Conservation (phyloP, 2,329 filamentous ascomycete species). For the Penicillium olsonii region DNA sequence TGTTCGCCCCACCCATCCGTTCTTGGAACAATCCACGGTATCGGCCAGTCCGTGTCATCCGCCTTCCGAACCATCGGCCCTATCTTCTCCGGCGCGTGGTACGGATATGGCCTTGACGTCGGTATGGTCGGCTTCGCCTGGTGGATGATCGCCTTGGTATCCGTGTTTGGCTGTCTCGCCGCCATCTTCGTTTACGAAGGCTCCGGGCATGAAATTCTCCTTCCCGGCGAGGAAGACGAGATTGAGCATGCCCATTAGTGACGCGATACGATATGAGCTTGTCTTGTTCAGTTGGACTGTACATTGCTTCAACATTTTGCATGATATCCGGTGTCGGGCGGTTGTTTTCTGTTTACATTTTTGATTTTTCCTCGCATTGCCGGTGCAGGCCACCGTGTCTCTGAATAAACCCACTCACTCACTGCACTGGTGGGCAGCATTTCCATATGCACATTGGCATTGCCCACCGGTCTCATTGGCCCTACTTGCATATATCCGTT, state of each 20-base stretch:
- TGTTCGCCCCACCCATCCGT: slow-evolving; percentile 61
- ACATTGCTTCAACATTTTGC: slow-evolving; percentile 27
- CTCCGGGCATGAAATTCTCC: slow-evolving; percentile 59
- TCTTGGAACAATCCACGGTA: slow-evolving; percentile 60
- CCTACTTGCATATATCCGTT: slow-evolving; percentile 5
- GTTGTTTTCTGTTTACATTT: slow-evolving; percentile 10
- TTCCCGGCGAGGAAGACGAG: slow-evolving; percentile 42
- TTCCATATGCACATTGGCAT: slow-evolving; percentile 5
- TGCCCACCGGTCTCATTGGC: neutral
- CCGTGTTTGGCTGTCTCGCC: slow-evolving; percentile 59
- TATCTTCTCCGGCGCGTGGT: slow-evolving; percentile 57
- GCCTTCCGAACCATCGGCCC: slow-evolving; percentile 60
- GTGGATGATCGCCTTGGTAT: slow-evolving; percentile 58
- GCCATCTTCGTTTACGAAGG: slow-evolving; percentile 66
- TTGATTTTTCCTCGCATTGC: slow-evolving; percentile 2
- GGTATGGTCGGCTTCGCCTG: slow-evolving; percentile 59
- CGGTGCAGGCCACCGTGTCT: slow-evolving; percentile 1
- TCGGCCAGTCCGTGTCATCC: slow-evolving; percentile 58
- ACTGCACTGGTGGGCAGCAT: neutral
- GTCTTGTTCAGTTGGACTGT: slow-evolving; percentile 8
- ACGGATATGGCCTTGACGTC: slow-evolving; percentile 55
- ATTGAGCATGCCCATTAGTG: slow-evolving; percentile 20
- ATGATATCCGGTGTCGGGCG: slow-evolving; percentile 23
- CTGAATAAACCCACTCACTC: neutral
- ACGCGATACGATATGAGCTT: slow-evolving; percentile 15